Evolutionary conservation across 2,329 filamentous ascomycete genomes (phyloP), one percentile per base, ranked within the genome.

Genomic region (Pezizomycotina sp.): DNA sequence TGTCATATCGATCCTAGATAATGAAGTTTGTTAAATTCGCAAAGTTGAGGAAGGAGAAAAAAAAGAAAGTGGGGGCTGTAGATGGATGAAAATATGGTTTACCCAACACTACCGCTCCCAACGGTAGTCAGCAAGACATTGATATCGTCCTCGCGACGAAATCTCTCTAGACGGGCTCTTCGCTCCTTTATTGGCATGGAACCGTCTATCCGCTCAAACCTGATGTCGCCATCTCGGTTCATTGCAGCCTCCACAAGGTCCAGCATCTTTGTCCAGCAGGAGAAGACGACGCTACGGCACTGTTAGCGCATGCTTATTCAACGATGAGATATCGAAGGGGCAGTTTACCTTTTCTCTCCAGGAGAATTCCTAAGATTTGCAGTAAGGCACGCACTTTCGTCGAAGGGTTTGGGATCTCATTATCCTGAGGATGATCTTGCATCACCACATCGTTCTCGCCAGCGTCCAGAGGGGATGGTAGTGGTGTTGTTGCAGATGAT

Each of bases 211-310:
- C 50, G 50, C 8, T 36, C 15, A 28, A 48, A 52, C 10, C 7
- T 37, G 14, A 57, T 47, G n/a, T n/a, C n/a, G 14, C 28, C 24
- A 10, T 48, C 20, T 2, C 35, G 29, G 3, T 9, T 19, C 9
- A 58, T 34, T 5, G 55, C 43, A 10, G 41, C 26, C 10, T 45
- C 49, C 2, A 54, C 45, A 14, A 56, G 29, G 31, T 53, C 49
- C 2, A 58, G 44, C 27, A 51, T 56, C 15, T 52, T 54, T 7
- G 49, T 56, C 56, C 55, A 58, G 15, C 41, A 53, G 10, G 53
- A 55, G 34, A 57, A 57, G 3, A 57, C 45, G 26, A 58, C 47
- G 27, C 55, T 57, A 41, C 21, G 30, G 14, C 3, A 22, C 6
- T 8, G 13, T 38, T 18, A 41, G 16, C 13, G 1, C 13, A 13